Evolutionary conservation across 2,329 filamentous ascomycete genomes (phyloP).

Genomic region (Xylogone sp.): DNA sequence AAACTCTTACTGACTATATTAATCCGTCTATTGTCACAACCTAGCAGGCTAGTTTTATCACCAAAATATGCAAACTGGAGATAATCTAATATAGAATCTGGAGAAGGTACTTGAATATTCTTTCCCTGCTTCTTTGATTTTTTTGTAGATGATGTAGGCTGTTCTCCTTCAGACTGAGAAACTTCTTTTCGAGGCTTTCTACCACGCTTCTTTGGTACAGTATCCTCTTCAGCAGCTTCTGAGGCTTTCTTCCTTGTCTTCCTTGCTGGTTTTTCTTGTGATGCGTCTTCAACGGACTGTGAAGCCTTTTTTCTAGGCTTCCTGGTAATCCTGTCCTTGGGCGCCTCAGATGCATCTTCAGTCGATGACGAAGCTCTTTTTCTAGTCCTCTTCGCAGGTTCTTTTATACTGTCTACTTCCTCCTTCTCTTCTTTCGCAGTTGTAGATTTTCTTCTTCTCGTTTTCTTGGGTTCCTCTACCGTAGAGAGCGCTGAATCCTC

Average conservation of each 20-base stretch:
- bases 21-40: slow-evolving; percentile 37
- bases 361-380: not conserved
- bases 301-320: not conserved
- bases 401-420: too few relatives aligned
- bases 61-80: slow-evolving; percentile 5
- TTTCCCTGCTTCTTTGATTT: not conserved
- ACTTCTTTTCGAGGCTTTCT: too few relatives aligned
- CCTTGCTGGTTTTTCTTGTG: not conserved
- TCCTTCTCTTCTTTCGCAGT: not conserved
- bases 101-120: not conserved
- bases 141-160: too few relatives aligned
- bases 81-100: not conserved
- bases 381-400: not conserved
- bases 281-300: too few relatives aligned
- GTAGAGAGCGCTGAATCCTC: not conserved
- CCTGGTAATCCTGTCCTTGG: not conserved
- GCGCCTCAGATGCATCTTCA: not conserved
- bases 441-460: not conserved
- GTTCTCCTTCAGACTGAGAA: too few relatives aligned
- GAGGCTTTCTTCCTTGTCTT: too few relatives aligned
- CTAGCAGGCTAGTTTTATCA: not conserved
- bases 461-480: not conserved
- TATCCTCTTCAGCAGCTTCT: too few relatives aligned
- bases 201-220: not conserved
- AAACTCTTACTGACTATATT: slow-evolving; percentile 50